Evolutionary conservation across 2,329 filamentous ascomycete genomes (phyloP), one percentile per base, ranked within the genome.

Genomic region (Aspergillus eucalypticola): DNA sequence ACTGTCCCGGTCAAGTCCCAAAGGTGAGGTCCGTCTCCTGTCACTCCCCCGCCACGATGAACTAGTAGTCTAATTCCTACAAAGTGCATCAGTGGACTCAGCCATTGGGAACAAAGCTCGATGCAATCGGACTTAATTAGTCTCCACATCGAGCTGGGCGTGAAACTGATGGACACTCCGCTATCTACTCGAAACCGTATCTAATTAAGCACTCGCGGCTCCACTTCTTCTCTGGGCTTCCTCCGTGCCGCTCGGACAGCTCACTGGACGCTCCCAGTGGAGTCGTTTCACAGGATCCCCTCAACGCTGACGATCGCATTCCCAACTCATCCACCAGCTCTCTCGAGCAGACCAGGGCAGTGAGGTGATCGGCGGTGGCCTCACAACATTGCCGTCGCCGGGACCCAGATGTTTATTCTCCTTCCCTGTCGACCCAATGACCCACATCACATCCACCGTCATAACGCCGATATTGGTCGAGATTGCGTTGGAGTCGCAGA

Each of bases 381-480:
- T 54, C 42, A 54, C 52, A 39, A 32, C 32, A 35, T 13, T 13
- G 5, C 32, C 11, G 10, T 42, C 39, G 25, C 27, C 52, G 25
- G 52, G 52, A 46, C 52, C 52, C 52, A 53, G 29, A 39, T 54
- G 52, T 54, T 54, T 54, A 54, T 44, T 53, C 19, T 27, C 19
- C 39, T 35, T 32, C 44, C 44, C 46, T 17, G 21, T 27, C 46
- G 10, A 49, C 41, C 4, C 17, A 13, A 21, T 15, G 17, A 3
- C 17, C 41, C 39, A 19, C 39, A 19, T 11, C 19, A 13, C 44
- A 48, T 13, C 44, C 44, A 48, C 44, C 44, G 44, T 27, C 44
- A 32, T 29, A 25, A 32, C 23, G n/a, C 46, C 23, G 46, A 50
- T 50, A 50, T 50, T 50, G 46, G 27, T 50, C 25, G 46, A 50